These are phyloP conservation scores for Apiotrichum sp. DNA, from an alignment of 1,284 basidiomycete genomes.

Conservation along the genomic window DNA sequence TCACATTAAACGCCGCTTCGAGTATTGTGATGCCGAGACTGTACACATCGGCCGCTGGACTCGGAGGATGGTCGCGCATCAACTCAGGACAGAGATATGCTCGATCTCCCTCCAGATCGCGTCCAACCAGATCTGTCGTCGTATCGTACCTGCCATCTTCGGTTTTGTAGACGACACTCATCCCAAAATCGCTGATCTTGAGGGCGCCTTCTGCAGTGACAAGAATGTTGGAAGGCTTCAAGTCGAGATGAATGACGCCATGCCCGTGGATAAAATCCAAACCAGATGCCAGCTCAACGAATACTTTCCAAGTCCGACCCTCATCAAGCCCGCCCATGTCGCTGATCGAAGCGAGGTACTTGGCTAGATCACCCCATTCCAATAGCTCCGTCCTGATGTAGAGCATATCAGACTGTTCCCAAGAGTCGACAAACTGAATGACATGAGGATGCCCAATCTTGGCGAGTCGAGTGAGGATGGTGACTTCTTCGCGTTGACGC, in stretches of 20 bases:
- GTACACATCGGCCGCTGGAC: slow-evolving; percentile 89
- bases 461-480: slow-evolving; percentile 74
- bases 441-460: slow-evolving; percentile 62
- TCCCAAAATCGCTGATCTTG: slow-evolving; percentile 96
- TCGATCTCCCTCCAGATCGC: slow-evolving; percentile 73
- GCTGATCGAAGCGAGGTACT: slow-evolving; percentile 84
- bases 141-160: not conserved
- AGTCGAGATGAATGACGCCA: slow-evolving; percentile 85
- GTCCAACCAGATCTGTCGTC: no score
- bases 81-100: slow-evolving; percentile 95
- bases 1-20: slow-evolving; percentile 87
- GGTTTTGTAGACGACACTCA: slow-evolving; percentile 53
- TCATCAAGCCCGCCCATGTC: slow-evolving; percentile 78
- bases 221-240: slow-evolving; percentile 96
- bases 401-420: slow-evolving; percentile 84
- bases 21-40: slow-evolving; percentile 90
- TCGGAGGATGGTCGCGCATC: slow-evolving; percentile 71
- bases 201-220: slow-evolving; percentile 79
- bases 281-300: slow-evolving; percentile 73
- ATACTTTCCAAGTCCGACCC: slow-evolving; percentile 91
- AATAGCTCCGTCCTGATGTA: slow-evolving; percentile 91
- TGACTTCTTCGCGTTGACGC: slow-evolving; percentile 87
- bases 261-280: slow-evolving; percentile 79
- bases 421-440: slow-evolving; percentile 81
- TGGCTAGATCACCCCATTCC: slow-evolving; percentile 81